These are phyloP conservation scores for Aureobasidium sp. DNA, from an alignment of 2,329 filamentous ascomycete genomes.

Conservation along the genomic window DNA sequence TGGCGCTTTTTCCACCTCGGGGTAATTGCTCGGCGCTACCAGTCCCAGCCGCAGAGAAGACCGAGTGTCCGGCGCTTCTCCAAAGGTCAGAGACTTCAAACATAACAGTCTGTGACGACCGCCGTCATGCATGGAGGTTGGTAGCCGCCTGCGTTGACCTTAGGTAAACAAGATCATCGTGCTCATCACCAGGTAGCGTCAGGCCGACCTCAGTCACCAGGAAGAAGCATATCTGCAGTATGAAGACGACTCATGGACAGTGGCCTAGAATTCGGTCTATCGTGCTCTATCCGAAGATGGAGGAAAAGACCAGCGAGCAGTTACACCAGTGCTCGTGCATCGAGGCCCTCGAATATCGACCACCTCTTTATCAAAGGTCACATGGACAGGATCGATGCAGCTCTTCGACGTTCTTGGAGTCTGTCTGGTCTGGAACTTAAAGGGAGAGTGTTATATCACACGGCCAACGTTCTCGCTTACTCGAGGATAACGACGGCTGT, in stretches of 20 bases:
- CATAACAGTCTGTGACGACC: not conserved
- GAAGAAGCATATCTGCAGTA: not conserved
- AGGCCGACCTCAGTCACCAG: not conserved
- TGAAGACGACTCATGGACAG: not conserved
- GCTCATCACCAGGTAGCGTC: not conserved
- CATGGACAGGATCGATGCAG: not conserved
- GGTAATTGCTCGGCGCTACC: conserved; percentile 1
- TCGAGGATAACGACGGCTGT: not conserved
- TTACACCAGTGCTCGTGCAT: not conserved
- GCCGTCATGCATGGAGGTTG: not conserved
- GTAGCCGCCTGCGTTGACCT: not conserved
- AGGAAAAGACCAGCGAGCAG: not conserved
- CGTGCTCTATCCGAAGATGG: not conserved
- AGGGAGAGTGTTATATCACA: not conserved
- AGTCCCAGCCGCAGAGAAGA: conserved; percentile 7
- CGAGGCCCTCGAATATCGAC: not conserved
- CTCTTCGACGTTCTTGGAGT: not conserved
- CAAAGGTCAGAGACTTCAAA: not conserved
- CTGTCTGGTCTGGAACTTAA: not conserved
- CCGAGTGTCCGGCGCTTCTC: not conserved
- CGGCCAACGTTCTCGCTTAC: not conserved
- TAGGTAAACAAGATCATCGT: not conserved
- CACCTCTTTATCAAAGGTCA: not conserved
- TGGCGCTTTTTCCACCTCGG: conserved; percentile 1
- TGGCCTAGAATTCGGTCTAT: not conserved